Base-by-base conservation (phyloP, 164 flowering plant species). In the Saururus chinensis region DNA sequence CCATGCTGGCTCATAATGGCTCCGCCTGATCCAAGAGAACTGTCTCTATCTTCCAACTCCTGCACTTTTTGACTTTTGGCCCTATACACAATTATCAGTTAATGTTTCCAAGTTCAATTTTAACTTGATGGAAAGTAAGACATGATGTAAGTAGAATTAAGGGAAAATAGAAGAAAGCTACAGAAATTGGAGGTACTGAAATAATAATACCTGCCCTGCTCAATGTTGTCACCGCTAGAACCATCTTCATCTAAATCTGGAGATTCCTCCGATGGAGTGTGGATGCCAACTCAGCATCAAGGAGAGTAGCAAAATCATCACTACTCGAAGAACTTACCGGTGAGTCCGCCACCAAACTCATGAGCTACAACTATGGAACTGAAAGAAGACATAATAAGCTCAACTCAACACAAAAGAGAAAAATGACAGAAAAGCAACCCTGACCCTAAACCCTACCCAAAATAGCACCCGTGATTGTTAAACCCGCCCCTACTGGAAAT, bases 291-390 rank as follows among this genome's bases (percentile, higher is more conserved):
- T 81, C 82, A 7, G 70, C 74, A 54, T 80, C 85, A 41, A 84
- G 81, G 62, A 72, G 51, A 20, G 90, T 78, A 0, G 87, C 85
- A 45, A 85, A 82, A 59, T 83, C 95, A 20, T 85, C 95, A 35
- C 88, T 83, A 71, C 90, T 78, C 0, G 83, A 79, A n/a, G 93
- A 84, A 17, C 11, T 45, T 22, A 75, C 69, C 0, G 89, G 88
- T 11, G 87, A 83, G 53, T 84, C 83, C 1, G 81, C 74, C 25
- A 67, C 81, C 19, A 76, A 61, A 67, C 84, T 84, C 75, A 73
- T 72, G 53, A 58, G 6, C 26, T 35, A 19, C 60, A 57, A 45
- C 4, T 45, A 17, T 45, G 49, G 49, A 45, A 17, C 49, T 45
- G 49, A 45, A 45, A 17, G 17, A 13, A 45, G 14, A 45, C 49